Evolutionary conservation across 2,329 filamentous ascomycete genomes (phyloP).

Genomic region (Didymella pomorum): DNA sequence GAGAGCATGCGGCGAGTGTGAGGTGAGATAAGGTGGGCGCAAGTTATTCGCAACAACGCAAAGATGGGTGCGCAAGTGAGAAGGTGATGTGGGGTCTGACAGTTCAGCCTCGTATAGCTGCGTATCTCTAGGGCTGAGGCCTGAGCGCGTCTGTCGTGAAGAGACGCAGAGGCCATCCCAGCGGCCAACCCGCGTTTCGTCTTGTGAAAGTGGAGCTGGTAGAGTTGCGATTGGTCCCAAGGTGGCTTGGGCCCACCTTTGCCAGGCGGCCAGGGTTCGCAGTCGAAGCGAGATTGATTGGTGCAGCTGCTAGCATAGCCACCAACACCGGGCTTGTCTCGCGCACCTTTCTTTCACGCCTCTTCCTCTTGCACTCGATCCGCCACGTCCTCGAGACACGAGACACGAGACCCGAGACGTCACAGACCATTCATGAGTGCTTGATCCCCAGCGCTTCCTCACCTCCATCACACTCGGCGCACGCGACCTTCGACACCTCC

Average conservation of each 20-base stretch:
- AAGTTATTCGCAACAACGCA: background rate
- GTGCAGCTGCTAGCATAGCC: conserved; percentile 19
- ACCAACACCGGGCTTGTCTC: conserved; percentile 20
- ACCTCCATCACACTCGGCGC: conserved; percentile 14
- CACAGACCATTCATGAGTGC: conserved; percentile 21
- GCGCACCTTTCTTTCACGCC: conserved; percentile 25
- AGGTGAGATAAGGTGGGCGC: conserved; percentile 18
- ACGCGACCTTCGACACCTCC: conserved; percentile 6
- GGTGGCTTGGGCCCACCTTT: background rate
- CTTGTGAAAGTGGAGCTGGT: conserved; percentile 21
- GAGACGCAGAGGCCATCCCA: conserved; percentile 1
- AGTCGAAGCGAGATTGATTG: conserved; percentile 30
- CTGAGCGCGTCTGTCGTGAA: conserved; percentile 6
- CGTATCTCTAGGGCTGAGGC: conserved; percentile 4
- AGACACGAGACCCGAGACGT: conserved; percentile 21
- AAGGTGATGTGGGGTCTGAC: too few species aligned
- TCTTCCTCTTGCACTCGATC: conserved; percentile 25
- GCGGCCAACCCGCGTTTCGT: conserved; percentile 7
- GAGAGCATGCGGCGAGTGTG: conserved; percentile 11
- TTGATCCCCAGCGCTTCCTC: conserved; percentile 16
- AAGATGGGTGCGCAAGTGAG: background rate
- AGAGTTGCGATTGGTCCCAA: conserved; percentile 14
- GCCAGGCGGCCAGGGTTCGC: conserved; percentile 2
- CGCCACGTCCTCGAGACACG: conserved; percentile 22
- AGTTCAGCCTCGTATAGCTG: background rate